Evolutionary conservation across 2,329 filamentous ascomycete species (phyloP).

Genomic region (Lecanicillium sp.): DNA sequence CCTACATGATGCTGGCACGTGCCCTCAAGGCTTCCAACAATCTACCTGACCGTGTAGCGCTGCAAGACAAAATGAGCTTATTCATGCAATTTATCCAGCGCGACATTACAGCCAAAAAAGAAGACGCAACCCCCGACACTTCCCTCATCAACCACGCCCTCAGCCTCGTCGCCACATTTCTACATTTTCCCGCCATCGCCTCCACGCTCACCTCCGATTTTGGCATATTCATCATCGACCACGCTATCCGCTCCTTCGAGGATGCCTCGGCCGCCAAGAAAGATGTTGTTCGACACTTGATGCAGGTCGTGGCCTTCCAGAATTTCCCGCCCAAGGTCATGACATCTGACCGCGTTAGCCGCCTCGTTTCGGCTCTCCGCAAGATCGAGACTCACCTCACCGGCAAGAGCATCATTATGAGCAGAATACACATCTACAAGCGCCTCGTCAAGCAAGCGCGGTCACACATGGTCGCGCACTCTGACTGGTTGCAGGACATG

Average conservation of each 20-base stretch:
- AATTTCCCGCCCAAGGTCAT: slow-evolving; percentile 71
- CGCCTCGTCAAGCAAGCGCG: slow-evolving; percentile 68
- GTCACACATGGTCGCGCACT: slow-evolving; percentile 61
- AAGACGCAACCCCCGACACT: slow-evolving; percentile 53
- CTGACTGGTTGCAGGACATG: slow-evolving; percentile 76
- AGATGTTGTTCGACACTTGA: slow-evolving; percentile 68
- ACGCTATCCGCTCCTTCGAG: slow-evolving; percentile 68
- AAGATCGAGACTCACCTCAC: slow-evolving; percentile 66
- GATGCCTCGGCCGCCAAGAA: slow-evolving; percentile 62
- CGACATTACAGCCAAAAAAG: slow-evolving; percentile 62
- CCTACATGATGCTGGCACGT: slow-evolving; percentile 73
- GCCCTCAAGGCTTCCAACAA: slow-evolving; percentile 77
- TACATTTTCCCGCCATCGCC: slow-evolving; percentile 67
- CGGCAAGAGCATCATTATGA: slow-evolving; percentile 75
- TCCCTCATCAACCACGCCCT: slow-evolving; percentile 72
- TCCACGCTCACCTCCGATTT: slow-evolving; percentile 72
- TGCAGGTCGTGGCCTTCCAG: slow-evolving; percentile 75
- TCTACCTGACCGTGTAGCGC: slow-evolving; percentile 65
- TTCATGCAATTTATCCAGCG: slow-evolving; percentile 78
- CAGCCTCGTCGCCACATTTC: slow-evolving; percentile 68
- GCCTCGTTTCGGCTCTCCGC: slow-evolving; percentile 64
- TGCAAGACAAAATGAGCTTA: slow-evolving; percentile 69
- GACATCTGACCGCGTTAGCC: slow-evolving; percentile 62
- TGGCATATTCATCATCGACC: slow-evolving; percentile 71
- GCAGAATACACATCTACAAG: slow-evolving; percentile 72